Evolutionary conservation across 2,329 filamentous ascomycete genomes (phyloP), one percentile per base, ranked within the genome.

Genomic region (Ophiobolus disseminans): DNA sequence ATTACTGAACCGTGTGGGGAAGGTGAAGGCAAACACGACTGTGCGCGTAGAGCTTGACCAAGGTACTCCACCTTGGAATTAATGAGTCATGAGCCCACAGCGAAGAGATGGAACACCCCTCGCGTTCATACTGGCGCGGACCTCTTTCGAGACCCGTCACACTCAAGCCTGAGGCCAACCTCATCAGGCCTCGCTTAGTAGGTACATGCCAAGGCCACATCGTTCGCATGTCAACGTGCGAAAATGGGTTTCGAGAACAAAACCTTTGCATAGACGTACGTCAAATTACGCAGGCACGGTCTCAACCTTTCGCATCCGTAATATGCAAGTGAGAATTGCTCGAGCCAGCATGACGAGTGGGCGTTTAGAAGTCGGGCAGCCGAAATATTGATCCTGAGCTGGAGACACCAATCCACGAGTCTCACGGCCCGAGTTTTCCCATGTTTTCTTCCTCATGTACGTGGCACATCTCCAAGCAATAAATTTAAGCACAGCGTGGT

Each of bases 151-250:
- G 23, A 26, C 11, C 23, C n/a, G 9, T 11, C 16, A 32, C n/a
- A 14, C 3, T 14, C n/a, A 14, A 38, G 13, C 35, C 11, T n/a
- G 25, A n/a, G 35, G 11, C 34, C 35, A 23, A 3, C 13, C 16
- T 11, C 30, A n/a, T n/a, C n/a, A n/a, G 11, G 35, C n/a, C 38
- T 40, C 38, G 38, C 38, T 40, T 40, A 40, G 22, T n/a, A n/a
- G 3, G 22, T 30, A 9, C 16, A 30, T 30, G 38, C 38, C 38
- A 40, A 40, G 38, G 22, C 38, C 38, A 40, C 38, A 40, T 30
- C 38, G 38, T 40, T 40, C 38, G 38, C 38, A 40, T 28, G 9
- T 28, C 13, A 30, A 20, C 17, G 10, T n/a, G 10, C 28, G 28
- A 38, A 38, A 38, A 38, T 40, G 4, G n/a, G n/a, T n/a, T 26